phyloP scores from a whole-genome alignment of 106 monocot species.

The Posidonia australis region DNA sequence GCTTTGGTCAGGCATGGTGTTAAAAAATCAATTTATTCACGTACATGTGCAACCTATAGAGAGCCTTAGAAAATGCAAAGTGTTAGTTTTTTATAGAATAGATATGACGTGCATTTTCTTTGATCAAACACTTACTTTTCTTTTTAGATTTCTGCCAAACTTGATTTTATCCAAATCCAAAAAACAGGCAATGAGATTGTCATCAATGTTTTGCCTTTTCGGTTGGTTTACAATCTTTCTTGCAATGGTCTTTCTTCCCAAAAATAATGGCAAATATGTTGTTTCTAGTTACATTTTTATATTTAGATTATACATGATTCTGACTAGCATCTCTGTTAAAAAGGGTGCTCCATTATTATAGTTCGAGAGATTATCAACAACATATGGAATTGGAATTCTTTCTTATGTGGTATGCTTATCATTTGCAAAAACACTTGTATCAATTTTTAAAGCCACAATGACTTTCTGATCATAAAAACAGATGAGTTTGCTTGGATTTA shows the following conservation, averaged over 20 bases:
- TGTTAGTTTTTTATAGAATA: not conserved
- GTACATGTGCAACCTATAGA: conserved; percentile 32
- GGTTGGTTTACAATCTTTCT: conserved; percentile 59
- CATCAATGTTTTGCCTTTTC: conserved; percentile 46
- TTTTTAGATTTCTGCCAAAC: no score
- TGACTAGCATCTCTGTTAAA: not conserved
- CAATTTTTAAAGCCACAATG: no score
- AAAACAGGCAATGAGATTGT: conserved; percentile 60
- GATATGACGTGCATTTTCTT: not conserved
- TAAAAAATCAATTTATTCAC: conserved; percentile 26
- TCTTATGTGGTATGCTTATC: conserved; percentile 22
- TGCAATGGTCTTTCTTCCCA: conserved; percentile 30
- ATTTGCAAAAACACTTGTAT: no score
- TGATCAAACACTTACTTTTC: not conserved
- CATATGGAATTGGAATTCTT: conserved; percentile 21
- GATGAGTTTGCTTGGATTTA: not conserved
- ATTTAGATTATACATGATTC: not conserved
- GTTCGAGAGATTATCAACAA: not conserved
- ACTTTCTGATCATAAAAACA: no score
- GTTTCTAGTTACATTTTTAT: not conserved
- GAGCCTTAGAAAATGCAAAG: conserved; percentile 23
- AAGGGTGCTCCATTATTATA: not conserved
- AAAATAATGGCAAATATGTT: not conserved
- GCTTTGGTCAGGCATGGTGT: conserved; percentile 21
- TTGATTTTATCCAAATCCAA: not conserved